Conservation (phyloP, 1,284 basidiomycete genomes). For the Meripilus lineatus region DNA sequence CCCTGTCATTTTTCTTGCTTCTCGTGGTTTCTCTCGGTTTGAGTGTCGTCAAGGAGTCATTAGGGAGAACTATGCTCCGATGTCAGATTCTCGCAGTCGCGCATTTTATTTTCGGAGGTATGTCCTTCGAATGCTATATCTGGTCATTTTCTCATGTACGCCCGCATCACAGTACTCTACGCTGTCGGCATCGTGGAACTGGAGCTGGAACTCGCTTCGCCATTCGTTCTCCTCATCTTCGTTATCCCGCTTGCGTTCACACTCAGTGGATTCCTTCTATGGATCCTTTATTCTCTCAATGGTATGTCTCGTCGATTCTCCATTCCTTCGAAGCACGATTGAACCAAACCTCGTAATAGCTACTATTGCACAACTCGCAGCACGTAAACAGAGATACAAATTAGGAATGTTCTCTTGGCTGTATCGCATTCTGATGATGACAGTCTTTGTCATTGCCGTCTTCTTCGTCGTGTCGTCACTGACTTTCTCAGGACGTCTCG, state of each 20-base stretch:
- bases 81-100: slow-evolving; percentile 74
- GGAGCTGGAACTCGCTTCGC: slow-evolving; percentile 83
- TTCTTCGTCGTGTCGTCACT: slow-evolving; percentile 94
- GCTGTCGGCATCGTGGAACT: slow-evolving; percentile 91
- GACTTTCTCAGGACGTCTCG: slow-evolving; percentile 85
- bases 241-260: slow-evolving; percentile 94
- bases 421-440: slow-evolving; percentile 82
- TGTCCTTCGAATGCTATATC: slow-evolving; percentile 13
- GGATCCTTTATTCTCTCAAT: slow-evolving; percentile 91
- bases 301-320: slow-evolving; percentile 40
- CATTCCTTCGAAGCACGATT: slow-evolving; percentile 1
- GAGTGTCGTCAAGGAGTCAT: slow-evolving; percentile 76
- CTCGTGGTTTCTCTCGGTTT: slow-evolving; percentile 87
- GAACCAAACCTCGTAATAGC: slow-evolving; percentile 37
- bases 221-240: slow-evolving; percentile 74
- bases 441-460: slow-evolving; percentile 78
- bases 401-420: slow-evolving; percentile 83
- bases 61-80: slow-evolving; percentile 75
- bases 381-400: slow-evolving; percentile 85
- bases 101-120: slow-evolving; percentile 95
- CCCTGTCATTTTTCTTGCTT: slow-evolving; percentile 92
- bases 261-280: slow-evolving; percentile 89
- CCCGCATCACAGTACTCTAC: slow-evolving; percentile 63
- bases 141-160: neutral
- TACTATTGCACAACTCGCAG: slow-evolving; percentile 80